Evolutionary conservation across 306 rosid genomes (phyloP), one percentile per base, ranked within the genome.

Genomic region (Cicer chorassanicum): DNA sequence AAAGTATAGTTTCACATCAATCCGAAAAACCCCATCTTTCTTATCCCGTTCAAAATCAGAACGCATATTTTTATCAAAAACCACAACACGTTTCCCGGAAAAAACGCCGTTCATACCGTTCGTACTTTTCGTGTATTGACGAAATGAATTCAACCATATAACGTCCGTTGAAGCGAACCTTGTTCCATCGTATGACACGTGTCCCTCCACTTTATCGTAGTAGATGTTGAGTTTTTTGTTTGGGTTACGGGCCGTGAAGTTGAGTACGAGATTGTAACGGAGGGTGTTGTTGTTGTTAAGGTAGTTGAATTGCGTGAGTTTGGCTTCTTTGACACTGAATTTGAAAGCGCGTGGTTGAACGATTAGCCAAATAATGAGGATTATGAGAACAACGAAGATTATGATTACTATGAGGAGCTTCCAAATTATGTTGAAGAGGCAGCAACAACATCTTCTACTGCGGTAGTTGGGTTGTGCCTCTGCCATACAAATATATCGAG

Each of bases 331-430:
- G 16, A 89, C 92, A 48, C 81, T 70, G 19, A 84, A 81, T 51
- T 72, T 80, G 84, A 93, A 68, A 61, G n/a, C 7, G 44, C 71
- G 86, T 0, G 97, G 98, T 6, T 79, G 91, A 43, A 90, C 43
- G 1, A 87, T 21, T 62, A 82, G 77, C 78, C 77, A 87, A 78
- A 89, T 73, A 75, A 89, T 16, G 24, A 93, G 59, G 63, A 79
- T 21, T 2, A 76, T 70, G 6, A 89, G 74, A 5, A 61, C 85
- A 5, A 74, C 1, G 44, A 82, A 1, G 67, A 88, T 1, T 13
- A 81, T 49, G 70, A 82, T 39, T 14, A 76, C 11, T 6, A 86
- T 12, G 45, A 86, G 73, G 48, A 85, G 29, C 66, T 82, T 82
- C 82, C 87, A 85, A 9, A 83, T 1, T 61, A 80, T 16, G 40